Percentiles rank a stretch among this genome's conserved stretches.
phyloP scores from a whole-genome alignment of 129 eudicot species.

The Lonicera japonica region DNA sequence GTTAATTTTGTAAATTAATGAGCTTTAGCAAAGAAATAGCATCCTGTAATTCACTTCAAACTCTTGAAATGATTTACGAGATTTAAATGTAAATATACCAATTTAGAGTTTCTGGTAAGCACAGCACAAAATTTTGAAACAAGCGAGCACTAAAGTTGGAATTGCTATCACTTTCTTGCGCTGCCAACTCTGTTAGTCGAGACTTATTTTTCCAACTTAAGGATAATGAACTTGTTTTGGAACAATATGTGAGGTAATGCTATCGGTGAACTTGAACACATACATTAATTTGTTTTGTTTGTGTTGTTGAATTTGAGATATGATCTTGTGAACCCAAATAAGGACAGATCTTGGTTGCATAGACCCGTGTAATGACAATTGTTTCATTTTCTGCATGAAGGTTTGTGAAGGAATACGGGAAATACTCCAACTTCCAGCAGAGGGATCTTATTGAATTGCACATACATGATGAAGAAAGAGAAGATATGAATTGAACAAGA shows the following conservation, averaged over 20 bases:
- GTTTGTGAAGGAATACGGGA: conserved; percentile 80
- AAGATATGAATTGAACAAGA: not conserved
- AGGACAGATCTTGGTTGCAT: too few species aligned
- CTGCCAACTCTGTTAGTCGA: not conserved
- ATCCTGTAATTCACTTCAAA: too few species aligned
- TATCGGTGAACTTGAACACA: too few species aligned
- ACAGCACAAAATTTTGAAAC: too few species aligned
- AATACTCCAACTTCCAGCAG: conserved; percentile 60
- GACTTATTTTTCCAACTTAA: not conserved
- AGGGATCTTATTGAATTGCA: conserved; percentile 7
- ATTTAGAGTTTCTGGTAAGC: too few species aligned
- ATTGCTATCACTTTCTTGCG: not conserved
- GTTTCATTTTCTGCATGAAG: conserved; percentile 24
- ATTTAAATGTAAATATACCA: too few species aligned
- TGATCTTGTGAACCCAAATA: not conserved
- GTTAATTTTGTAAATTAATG: not conserved
- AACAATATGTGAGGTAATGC: too few species aligned
- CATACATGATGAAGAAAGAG: not conserved
- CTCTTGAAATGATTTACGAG: too few species aligned
- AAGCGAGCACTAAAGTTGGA: not conserved
- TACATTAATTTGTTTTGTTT: too few species aligned
- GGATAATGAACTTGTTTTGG: not conserved
- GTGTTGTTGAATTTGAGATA: not conserved
- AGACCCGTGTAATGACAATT: not conserved
- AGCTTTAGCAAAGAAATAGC: too few species aligned